A percentile compares a stretch with the other conserved stretches of the same genome.
Conservation (phyloP, 495 filamentous ascomycete species). For the Saxophila tyrrhenica region DNA sequence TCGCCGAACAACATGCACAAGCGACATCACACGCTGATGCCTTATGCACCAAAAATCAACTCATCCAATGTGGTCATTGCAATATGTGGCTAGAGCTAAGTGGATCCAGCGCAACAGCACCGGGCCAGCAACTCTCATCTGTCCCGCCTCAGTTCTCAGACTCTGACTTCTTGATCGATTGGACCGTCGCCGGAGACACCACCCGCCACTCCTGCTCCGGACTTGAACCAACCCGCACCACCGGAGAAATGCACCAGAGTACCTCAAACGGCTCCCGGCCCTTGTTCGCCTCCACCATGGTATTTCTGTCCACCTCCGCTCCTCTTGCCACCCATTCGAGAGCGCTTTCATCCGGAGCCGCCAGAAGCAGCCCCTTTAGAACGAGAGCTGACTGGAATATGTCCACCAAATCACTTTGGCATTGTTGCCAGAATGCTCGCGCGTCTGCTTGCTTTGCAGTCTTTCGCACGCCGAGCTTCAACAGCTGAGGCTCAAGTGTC, state of each 20-base stretch:
- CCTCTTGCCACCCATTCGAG: background rate
- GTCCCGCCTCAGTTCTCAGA: too few relatives aligned
- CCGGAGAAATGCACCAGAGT: background rate
- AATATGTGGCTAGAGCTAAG: too few relatives aligned
- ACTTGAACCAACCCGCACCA: background rate
- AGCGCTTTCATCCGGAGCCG: background rate
- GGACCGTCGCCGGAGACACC: background rate
- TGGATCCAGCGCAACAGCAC: too few relatives aligned
- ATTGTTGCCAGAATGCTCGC: background rate
- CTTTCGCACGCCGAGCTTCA: background rate
- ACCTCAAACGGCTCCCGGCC: background rate
- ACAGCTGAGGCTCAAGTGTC: background rate
- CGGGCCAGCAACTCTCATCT: too few relatives aligned
- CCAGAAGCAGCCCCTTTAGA: conserved; percentile 1
- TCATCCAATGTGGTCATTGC: too few relatives aligned
- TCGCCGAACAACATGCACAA: too few relatives aligned
- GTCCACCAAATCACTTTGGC: background rate
- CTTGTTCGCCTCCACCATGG: background rate
- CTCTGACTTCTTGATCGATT: background rate
- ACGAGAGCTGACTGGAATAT: background rate
- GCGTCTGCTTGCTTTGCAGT: background rate
- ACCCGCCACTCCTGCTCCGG: background rate
- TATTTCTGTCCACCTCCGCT: background rate
- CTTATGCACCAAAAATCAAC: too few relatives aligned
- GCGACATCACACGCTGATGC: too few relatives aligned